These are phyloP conservation scores for Chimonanthus salicifolius DNA, from an alignment of 164 flowering plant species.

Conservation along the genomic window DNA sequence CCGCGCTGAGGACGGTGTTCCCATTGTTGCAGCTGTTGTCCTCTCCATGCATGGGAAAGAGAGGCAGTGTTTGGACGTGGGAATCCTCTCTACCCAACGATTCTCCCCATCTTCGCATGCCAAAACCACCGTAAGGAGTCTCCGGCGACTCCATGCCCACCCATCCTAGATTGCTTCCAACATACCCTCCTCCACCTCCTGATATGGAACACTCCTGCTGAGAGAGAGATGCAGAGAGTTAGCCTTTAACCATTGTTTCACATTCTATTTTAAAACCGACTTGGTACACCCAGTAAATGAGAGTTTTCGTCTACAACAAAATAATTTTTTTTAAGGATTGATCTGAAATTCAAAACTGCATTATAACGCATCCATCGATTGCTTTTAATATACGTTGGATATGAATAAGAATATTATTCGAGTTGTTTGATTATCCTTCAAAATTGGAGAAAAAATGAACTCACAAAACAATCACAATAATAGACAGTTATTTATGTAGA, in stretches of 20 bases:
- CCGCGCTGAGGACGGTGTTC: slow-evolving; percentile 19
- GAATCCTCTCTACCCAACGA: slow-evolving; percentile 10
- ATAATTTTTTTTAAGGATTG: no score
- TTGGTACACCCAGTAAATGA: neutral
- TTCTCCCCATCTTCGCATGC: slow-evolving; percentile 15
- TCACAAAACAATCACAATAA: no score
- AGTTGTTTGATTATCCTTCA: no score
- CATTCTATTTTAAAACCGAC: neutral
- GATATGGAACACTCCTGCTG: slow-evolving; percentile 68
- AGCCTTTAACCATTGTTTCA: neutral
- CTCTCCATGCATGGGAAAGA: slow-evolving; percentile 70
- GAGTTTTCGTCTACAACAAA: neutral
- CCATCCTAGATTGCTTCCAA: slow-evolving; percentile 46
- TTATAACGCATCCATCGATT: no score
- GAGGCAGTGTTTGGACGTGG: slow-evolving; percentile 69
- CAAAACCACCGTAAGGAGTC: slow-evolving; percentile 24
- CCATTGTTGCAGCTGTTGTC: neutral
- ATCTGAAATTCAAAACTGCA: no score
- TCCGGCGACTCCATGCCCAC: slow-evolving; percentile 33
- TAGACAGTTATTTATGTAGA: no score
- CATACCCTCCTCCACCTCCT: slow-evolving; percentile 18
- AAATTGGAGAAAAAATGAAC: no score
- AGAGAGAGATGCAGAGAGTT: slow-evolving; percentile 4
- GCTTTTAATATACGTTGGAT: no score
- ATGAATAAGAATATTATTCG: no score